Evolutionary conservation across 495 filamentous ascomycete genomes (phyloP).

Genomic region (Talaromyces nanjingensis): DNA sequence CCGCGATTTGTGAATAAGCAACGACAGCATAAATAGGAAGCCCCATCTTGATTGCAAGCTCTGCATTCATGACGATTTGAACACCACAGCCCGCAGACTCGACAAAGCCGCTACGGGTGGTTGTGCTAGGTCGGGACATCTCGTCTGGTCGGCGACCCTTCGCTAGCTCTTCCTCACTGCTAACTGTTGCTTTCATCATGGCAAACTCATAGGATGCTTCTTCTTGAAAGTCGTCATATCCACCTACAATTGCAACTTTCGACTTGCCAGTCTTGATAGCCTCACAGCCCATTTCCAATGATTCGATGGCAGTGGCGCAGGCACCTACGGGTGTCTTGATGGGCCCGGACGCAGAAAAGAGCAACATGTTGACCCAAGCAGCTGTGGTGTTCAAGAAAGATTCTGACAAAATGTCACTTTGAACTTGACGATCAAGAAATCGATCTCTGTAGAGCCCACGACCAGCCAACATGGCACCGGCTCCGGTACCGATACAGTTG

Average conservation of each 20-base stretch:
- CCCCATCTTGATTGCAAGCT: slow-evolving; percentile 94
- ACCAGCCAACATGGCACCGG: slow-evolving; percentile 85
- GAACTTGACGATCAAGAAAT: slow-evolving; percentile 88
- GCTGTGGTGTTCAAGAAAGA: slow-evolving; percentile 99
- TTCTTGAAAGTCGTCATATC: slow-evolving; percentile 98
- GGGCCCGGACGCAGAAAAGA: slow-evolving; percentile 91
- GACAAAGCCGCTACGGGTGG: slow-evolving; percentile 96
- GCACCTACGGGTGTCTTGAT: slow-evolving; percentile 96
- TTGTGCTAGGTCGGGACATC: slow-evolving; percentile 96
- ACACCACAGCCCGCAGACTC: slow-evolving; percentile 98
- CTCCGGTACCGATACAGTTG: slow-evolving; percentile 96
- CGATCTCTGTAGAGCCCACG: slow-evolving; percentile 98
- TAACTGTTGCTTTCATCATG: slow-evolving; percentile 99
- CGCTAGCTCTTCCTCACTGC: slow-evolving; percentile 88
- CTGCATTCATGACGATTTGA: slow-evolving; percentile 95
- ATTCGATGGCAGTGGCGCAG: neutral
- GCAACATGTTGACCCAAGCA: slow-evolving; percentile 98
- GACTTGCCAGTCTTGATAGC: slow-evolving; percentile 73
- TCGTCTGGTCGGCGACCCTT: slow-evolving; percentile 92
- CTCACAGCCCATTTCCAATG: neutral
- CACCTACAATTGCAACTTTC: slow-evolving; percentile 92
- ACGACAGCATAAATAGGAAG: slow-evolving; percentile 95
- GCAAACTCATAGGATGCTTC: slow-evolving; percentile 99
- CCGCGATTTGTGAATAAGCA: slow-evolving; percentile 88
- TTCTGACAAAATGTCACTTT: slow-evolving; percentile 97